Evolutionary conservation across 495 filamentous ascomycete species (phyloP).

Genomic region (Xanthoparmelia taractica): DNA sequence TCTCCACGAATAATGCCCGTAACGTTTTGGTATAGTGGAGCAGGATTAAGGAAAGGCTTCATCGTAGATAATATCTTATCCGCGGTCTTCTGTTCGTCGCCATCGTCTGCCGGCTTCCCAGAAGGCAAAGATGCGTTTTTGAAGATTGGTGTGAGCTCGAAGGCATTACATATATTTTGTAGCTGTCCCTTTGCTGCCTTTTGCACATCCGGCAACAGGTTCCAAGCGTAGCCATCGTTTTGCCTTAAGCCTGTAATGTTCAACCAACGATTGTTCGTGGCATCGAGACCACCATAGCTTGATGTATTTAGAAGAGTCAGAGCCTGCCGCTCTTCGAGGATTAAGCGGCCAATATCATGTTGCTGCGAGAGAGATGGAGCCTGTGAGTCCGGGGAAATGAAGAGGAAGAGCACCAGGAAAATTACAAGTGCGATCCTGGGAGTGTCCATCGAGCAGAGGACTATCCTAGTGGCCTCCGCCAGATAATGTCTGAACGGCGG

Average conservation of each 20-base stretch:
- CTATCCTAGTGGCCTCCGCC: background rate
- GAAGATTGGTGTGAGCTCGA: slow-evolving; percentile 23
- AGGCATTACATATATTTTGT: slow-evolving; percentile 38
- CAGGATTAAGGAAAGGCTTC: slow-evolving; percentile 38
- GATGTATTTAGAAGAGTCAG: slow-evolving; percentile 63
- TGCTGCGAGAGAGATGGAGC: slow-evolving; percentile 41
- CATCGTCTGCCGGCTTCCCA: slow-evolving; percentile 10
- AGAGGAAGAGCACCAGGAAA: slow-evolving; percentile 43
- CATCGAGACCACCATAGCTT: slow-evolving; percentile 65
- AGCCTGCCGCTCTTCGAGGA: slow-evolving; percentile 47
- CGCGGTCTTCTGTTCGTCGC: slow-evolving; percentile 31
- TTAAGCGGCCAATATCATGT: slow-evolving; percentile 38
- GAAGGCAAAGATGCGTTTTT: slow-evolving; percentile 26
- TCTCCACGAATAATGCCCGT: slow-evolving; percentile 68
- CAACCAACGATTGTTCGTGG: slow-evolving; percentile 52
- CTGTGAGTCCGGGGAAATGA: slow-evolving; percentile 40
- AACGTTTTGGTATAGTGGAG: slow-evolving; percentile 67
- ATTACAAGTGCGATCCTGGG: slow-evolving; percentile 43
- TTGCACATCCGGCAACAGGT: slow-evolving; percentile 48
- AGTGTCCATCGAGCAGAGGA: slow-evolving; percentile 21
- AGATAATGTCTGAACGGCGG: background rate
- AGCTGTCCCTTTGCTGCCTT: slow-evolving; percentile 46
- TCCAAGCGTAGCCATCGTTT: slow-evolving; percentile 70
- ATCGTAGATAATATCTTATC: slow-evolving; percentile 38
- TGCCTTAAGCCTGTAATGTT: slow-evolving; percentile 70